Evolutionary conservation across 1,284 basidiomycete species (phyloP), one percentile per base, ranked within the genome.

Genomic region (Earliella scabrosa): DNA sequence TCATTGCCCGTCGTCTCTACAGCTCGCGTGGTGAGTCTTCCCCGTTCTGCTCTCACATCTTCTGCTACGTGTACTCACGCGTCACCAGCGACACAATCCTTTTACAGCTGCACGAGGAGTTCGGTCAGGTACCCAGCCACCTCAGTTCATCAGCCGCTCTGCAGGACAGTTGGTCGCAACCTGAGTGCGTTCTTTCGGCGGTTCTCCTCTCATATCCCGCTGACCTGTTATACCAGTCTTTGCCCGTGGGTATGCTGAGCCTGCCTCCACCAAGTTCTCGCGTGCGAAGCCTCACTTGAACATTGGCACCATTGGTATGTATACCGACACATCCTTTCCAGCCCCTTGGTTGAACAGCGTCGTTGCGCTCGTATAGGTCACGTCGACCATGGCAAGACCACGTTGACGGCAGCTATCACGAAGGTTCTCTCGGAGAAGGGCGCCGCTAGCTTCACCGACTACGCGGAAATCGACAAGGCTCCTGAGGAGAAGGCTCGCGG

Each of bases 401-500:
- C 97, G 1, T 80, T 99, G 65, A 99, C 97, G 10, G 97, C 97
- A 49, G 96, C 97, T 60, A 99, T 99, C 74, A 99, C 97, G 69
- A 99, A 95, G 75, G 92, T 96, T 60, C 86, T 99, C 54, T 79
- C 97, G 36, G 84, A 89, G 63, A 73, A 74, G 58, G 89, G 91
- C 64, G 92, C 90, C 52, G 96, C 95, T 63, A 95, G 90, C 74
- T 99, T 99, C 77, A 92, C 97, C 64, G 97, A 97, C 83, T 99
- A 99, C 79, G 86, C 85, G 52, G 88, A 95, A 76, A 99, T 99
- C 71, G 97, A 99, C 90, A 98, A 95, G 82, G 97, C 97, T n/a
- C 97, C 97, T 10, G 97, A 99, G 76, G 97, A 99, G 81, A 97
- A 96, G 78, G 97, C 97, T 56, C 93, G 97, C 77, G 97, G 97